Evolutionary conservation across 352 stramenopile genomes (phyloP).

Genomic region (Pythium phragmitis): DNA sequence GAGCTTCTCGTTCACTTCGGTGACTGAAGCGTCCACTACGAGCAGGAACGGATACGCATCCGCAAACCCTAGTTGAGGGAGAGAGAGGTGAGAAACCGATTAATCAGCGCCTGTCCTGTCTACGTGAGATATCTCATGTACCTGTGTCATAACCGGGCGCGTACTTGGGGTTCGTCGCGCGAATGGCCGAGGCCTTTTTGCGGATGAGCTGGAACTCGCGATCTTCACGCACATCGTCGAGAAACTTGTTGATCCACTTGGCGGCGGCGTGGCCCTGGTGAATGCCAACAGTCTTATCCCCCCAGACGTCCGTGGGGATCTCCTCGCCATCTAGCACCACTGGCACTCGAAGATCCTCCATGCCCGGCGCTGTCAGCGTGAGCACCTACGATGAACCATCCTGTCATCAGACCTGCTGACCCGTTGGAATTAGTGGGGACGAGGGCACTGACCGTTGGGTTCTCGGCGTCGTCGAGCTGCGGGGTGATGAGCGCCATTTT

Average conservation of each 20-base stretch:
- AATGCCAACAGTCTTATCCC: slow-evolving; percentile 46
- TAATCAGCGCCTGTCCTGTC: slow-evolving; percentile 1
- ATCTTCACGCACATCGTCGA: slow-evolving; percentile 37
- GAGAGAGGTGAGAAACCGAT: too few species aligned
- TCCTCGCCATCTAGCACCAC: slow-evolving; percentile 39
- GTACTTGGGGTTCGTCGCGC: slow-evolving; percentile 56
- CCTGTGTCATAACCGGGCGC: slow-evolving; percentile 53
- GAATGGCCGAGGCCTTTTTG: slow-evolving; percentile 57
- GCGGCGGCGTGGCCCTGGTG: slow-evolving; percentile 63
- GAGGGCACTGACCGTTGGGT: slow-evolving; percentile 34
- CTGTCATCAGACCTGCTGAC: neutral
- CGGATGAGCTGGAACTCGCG: slow-evolving; percentile 53
- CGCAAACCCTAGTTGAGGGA: slow-evolving; percentile 74
- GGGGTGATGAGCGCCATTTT: slow-evolving; percentile 65
- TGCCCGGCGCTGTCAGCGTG: slow-evolving; percentile 58
- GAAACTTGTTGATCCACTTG: slow-evolving; percentile 60
- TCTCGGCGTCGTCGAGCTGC: slow-evolving; percentile 45
- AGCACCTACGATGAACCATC: slow-evolving; percentile 28
- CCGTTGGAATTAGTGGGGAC: neutral
- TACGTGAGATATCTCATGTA: slow-evolving; percentile 7
- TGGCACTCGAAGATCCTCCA: slow-evolving; percentile 59
- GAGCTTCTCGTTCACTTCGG: slow-evolving; percentile 56
- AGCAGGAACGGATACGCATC: slow-evolving; percentile 82
- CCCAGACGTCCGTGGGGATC: slow-evolving; percentile 57
- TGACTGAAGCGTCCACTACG: slow-evolving; percentile 51